Conservation (phyloP, 2,329 filamentous ascomycete genomes). For the Thelonectria discophora region DNA sequence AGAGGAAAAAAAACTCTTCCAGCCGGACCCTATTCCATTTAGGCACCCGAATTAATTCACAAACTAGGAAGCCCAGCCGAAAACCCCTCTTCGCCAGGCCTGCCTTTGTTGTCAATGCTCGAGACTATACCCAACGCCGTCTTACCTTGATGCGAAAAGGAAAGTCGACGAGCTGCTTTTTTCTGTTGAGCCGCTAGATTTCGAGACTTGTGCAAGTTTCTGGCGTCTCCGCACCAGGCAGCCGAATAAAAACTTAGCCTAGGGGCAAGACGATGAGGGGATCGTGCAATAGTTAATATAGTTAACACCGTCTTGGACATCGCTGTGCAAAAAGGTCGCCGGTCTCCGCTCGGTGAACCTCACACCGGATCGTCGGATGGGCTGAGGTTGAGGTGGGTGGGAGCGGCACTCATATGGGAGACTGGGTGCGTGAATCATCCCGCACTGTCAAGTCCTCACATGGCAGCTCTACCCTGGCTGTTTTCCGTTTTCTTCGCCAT, state of each 20-base stretch:
- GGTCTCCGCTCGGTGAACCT: not conserved
- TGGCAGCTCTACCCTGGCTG: not conserved
- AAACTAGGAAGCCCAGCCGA: not conserved
- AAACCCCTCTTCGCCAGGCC: not conserved
- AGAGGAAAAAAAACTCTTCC: not conserved
- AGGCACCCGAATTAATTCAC: not conserved
- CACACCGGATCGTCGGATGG: not conserved
- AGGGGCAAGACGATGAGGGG: not conserved
- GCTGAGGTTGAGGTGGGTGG: not conserved
- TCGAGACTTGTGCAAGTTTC: not conserved
- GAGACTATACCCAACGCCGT: not conserved
- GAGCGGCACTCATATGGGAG: not conserved
- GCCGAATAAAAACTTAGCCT: conserved; percentile 14
- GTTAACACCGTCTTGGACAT: no score
- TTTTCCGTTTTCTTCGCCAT: no score
- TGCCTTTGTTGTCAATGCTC: no score
- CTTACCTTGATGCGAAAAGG: not conserved
- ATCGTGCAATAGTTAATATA: not conserved
- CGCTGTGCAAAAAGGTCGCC: no score
- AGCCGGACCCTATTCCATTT: not conserved
- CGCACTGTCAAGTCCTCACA: not conserved
- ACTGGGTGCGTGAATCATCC: not conserved
- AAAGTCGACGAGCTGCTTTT: not conserved
- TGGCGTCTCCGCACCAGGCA: conserved; percentile 17
- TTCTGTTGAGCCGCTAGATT: conserved; percentile 16